Percentiles rank a stretch among this genome's conserved stretches.
These are phyloP conservation scores for Suillus tomentosus DNA, from an alignment of 768 basidiomycete species.

Conservation along the genomic window DNA sequence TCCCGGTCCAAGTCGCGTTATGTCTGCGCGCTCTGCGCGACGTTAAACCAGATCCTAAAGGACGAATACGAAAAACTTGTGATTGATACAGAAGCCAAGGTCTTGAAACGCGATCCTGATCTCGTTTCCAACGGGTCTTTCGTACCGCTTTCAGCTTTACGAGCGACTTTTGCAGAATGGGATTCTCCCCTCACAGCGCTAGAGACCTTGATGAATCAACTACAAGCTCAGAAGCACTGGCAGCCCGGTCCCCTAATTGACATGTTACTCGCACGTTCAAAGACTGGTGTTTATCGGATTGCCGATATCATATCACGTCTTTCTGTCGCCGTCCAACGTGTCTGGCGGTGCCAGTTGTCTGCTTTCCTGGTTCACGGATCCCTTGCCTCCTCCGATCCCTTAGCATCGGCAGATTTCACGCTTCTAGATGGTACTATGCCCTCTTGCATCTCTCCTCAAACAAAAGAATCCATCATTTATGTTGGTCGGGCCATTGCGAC, in stretches of 20 bases:
- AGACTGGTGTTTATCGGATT: conserved; percentile 78
- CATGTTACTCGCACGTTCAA: conserved; percentile 67
- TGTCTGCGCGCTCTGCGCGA: conserved; percentile 75
- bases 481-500: conserved; percentile 87
- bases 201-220: conserved; percentile 58
- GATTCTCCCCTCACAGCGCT: conserved; percentile 82
- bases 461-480: conserved; percentile 82
- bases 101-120: conserved; percentile 71
- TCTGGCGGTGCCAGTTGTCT: conserved; percentile 84
- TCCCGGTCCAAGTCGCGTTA: conserved; percentile 70
- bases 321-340: conserved; percentile 73
- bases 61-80: conserved; percentile 81
- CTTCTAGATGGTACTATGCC: conserved; percentile 73
- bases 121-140: conserved; percentile 81
- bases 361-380: conserved; percentile 83
- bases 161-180: conserved; percentile 86
- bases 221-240: conserved; percentile 55
- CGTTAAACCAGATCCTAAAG: conserved; percentile 70
- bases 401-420: conserved; percentile 59
- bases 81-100: conserved; percentile 77
- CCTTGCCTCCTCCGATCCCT: conserved; percentile 59
- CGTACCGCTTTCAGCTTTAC: conserved; percentile 82
- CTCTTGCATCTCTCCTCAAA: conserved; percentile 68
- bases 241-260: conserved; percentile 81
- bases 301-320: conserved; percentile 70